Evolutionary conservation across 1,284 basidiomycete species (phyloP), one percentile per base, ranked within the genome.

Genomic region (Malassezia globosa): DNA sequence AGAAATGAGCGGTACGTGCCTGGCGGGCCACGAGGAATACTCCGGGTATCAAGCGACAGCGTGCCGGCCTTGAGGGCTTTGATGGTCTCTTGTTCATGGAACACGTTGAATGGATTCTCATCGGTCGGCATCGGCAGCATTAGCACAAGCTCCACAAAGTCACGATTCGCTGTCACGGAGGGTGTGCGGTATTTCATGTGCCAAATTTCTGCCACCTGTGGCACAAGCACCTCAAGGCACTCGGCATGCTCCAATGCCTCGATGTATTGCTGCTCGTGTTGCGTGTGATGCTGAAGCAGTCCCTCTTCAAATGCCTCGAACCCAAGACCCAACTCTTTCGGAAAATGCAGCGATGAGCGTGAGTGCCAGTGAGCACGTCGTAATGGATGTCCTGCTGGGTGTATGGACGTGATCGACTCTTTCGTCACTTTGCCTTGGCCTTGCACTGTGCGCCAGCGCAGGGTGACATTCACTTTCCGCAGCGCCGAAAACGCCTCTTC

Each of bases 131-230:
- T 51, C 24, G 64, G 59, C 46, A 68, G 29, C 6, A 60, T 61
- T 13, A 68, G 23, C 1, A 68, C 51, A 41, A 66, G 58, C 56
- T 66, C 55, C 7, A 64, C 51, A 53, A 68, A 68, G 53, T 68
- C 66, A 21, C 66, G 49, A 43, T 66, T 56, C 25, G 60, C 41
- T 5, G 58, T 63, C 14, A 60, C 46, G 42, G 51, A 52, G 31
- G 65, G 61, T 21, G 64, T 49, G 37, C 56, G 58, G 55, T 68
- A 52, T 24, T 18, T 14, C 13, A 42, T 18, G 29, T 56, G 52
- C 63, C 63, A 65, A 16, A 67, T 49, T 27, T 54, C 59, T 4
- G 60, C 55, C 25, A 56, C 39, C 21, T 50, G 49, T n/a, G 40
- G 23, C 26, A 54, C 48, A 37, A 66, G 42, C 27, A 45, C 42